These are phyloP conservation scores for Anisodus tanguticus DNA, from an alignment of 257 asterid genomes.

Conservation along the genomic window DNA sequence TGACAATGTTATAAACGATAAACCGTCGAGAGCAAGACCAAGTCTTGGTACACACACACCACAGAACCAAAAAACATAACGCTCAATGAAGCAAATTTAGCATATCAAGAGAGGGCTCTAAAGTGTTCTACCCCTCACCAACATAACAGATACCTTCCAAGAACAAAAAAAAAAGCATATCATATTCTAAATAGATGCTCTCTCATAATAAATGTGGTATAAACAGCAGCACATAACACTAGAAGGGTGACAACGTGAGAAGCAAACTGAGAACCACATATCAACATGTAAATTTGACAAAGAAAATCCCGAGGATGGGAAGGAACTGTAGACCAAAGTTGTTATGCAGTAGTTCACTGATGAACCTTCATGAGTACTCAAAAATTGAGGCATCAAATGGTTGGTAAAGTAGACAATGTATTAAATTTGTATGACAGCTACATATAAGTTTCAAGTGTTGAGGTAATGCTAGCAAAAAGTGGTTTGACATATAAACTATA, in stretches of 20 bases:
- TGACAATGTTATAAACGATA: not conserved
- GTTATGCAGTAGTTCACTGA: not conserved
- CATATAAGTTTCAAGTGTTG: constrained; percentile 10
- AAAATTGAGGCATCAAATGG: not conserved
- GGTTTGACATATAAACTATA: not conserved
- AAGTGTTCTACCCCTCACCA: not conserved
- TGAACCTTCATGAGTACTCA: not conserved
- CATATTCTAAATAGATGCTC: too few species aligned
- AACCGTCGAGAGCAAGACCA: not conserved
- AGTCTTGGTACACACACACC: not conserved
- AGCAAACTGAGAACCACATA: not conserved
- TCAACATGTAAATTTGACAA: not conserved
- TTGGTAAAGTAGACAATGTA: not conserved
- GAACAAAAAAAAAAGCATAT: too few species aligned
- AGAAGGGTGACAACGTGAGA: not conserved
- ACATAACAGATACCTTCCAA: not conserved
- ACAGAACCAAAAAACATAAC: not conserved
- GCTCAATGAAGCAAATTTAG: constrained; percentile 10
- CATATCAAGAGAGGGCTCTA: constrained; percentile 2
- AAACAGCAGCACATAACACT: not conserved
- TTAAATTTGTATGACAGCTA: constrained; percentile 5
- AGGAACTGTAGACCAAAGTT: constrained; percentile 4
- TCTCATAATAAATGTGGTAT: not conserved
- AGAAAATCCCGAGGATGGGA: not conserved
- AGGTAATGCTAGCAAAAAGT: not conserved